Percentiles rank a stretch among this genome's conserved stretches.
Evolutionary conservation across 371 early-diverging fungal genomes (phyloP).

Genomic region (Ordospora pajunii): DNA sequence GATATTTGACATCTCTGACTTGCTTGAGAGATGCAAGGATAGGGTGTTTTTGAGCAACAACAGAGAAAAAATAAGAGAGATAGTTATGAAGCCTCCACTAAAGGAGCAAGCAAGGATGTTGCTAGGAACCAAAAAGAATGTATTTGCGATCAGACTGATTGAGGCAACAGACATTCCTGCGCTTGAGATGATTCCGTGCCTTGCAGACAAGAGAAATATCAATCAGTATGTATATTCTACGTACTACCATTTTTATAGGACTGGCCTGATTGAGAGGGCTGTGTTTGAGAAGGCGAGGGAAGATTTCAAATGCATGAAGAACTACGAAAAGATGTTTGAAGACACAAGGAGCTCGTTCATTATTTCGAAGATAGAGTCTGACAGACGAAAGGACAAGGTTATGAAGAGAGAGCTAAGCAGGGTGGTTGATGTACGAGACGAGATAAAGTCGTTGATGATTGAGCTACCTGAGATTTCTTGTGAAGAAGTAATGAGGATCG

Average conservation of each 20-base stretch:
- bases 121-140: conserved; percentile 12
- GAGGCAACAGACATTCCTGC: conserved; percentile 9
- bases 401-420: conserved; percentile 23
- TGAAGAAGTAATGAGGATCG: not conserved
- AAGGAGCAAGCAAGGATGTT: not conserved
- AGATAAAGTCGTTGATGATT: not conserved
- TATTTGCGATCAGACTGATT: not conserved
- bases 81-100: not conserved
- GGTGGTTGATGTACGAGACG: not conserved
- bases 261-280: not conserved
- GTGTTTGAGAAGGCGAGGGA: conserved; percentile 10
- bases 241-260: conserved; percentile 21
- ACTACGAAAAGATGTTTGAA: conserved; percentile 31
- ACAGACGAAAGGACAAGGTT: conserved; percentile 15
- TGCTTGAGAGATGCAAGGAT: conserved; percentile 33
- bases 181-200: not conserved
- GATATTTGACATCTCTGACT: not conserved
- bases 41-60: conserved; percentile 11
- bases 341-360: conserved; percentile 20
- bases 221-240: conserved; percentile 32
- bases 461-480: not conserved
- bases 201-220: conserved; percentile 23
- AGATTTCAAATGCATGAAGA: conserved; percentile 32
- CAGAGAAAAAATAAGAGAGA: conserved; percentile 2
- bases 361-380: conserved; percentile 21